Conservation (phyloP, 2,329 filamentous ascomycete species). For the Alternaria longipes region DNA sequence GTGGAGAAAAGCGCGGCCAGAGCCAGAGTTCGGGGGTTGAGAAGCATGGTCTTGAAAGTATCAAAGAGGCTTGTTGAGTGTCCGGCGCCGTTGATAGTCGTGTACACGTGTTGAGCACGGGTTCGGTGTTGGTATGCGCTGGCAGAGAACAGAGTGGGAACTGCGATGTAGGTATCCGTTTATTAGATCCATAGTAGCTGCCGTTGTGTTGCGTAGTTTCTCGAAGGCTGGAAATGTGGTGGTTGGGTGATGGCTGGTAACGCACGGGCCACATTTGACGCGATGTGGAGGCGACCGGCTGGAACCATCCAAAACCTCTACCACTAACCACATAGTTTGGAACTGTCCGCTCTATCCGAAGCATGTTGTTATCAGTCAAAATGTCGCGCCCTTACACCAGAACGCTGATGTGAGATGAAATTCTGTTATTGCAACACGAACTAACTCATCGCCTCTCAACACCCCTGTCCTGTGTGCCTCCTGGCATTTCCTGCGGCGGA, state of each 20-base stretch:
- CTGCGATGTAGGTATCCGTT: slow-evolving; percentile 22
- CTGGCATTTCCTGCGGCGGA: slow-evolving; percentile 3
- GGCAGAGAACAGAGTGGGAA: slow-evolving; percentile 13
- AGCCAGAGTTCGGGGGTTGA: slow-evolving; percentile 32
- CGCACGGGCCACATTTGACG: slow-evolving; percentile 18
- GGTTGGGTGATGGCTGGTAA: slow-evolving; percentile 40
- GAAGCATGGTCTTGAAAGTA: slow-evolving; percentile 34
- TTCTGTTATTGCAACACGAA: neutral
- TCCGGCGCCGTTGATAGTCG: slow-evolving; percentile 12
- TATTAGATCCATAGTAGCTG: slow-evolving; percentile 29
- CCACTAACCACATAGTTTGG: slow-evolving; percentile 2
- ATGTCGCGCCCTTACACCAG: neutral
- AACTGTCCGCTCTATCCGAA: neutral
- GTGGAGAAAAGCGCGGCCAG: slow-evolving; percentile 35
- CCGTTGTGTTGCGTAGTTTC: slow-evolving; percentile 24
- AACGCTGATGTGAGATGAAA: neutral
- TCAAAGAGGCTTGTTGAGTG: slow-evolving; percentile 21
- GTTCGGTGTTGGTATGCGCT: slow-evolving; percentile 18
- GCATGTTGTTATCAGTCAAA: neutral
- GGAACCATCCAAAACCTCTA: slow-evolving; percentile 2
- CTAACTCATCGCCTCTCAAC: neutral
- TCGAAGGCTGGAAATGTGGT: slow-evolving; percentile 42
- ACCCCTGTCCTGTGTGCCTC: neutral
- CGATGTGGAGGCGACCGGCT: slow-evolving; percentile 4
- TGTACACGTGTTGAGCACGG: slow-evolving; percentile 22